Base-by-base conservation (phyloP, 2,329 filamentous ascomycete species). In the Aureobasidium zeae region DNA sequence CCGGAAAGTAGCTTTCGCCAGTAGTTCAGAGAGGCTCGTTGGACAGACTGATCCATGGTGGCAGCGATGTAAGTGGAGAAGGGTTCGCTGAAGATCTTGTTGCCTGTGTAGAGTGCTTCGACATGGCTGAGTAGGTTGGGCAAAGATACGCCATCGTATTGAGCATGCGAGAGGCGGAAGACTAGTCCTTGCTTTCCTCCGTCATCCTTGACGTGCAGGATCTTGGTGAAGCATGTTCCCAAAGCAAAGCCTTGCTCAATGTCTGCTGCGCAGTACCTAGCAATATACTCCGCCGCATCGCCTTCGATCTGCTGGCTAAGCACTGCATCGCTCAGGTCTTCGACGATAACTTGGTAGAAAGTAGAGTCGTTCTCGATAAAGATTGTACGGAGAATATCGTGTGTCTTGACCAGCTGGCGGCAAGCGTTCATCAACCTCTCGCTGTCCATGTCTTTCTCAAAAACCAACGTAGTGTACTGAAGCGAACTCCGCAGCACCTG, bases 401-500 rank as follows among this genome's bases (percentile, higher is more conserved):
- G 67, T 63, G 46, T 69, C 63, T 45, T 60, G 1, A 83, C 72
- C 3, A 83, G 70, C 24, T 75, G 63, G 36, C 69, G 66, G 49
- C 74, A 78, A 35, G 68, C 67, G 13, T 60, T 48, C 22, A 71
- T 62, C 17, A 80, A 65, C 10, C 67, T 66, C 9, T 65, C 58
- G 11, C 66, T 53, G 39, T 80, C 63, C 10, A 81, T 62, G 0
- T 53, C 49, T 0, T 65, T 67, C 17, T 75, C 68, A 43, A 83
- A 72, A 58, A 76, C 76, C 57, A 83, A 75, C 47, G 79, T 66
- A 48, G 77, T 77, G 54, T 84, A 82, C 11, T 77, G 73, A 1
- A 75, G 61, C 0, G 77, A 81, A 53, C 74, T 80, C 2, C 78
- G 70, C 3, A 77, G 77, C 2, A 69, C 60, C 12, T 72, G 61